Conservation (phyloP, 306 rosid genomes). For the apple (Malus domestica) region DNA sequence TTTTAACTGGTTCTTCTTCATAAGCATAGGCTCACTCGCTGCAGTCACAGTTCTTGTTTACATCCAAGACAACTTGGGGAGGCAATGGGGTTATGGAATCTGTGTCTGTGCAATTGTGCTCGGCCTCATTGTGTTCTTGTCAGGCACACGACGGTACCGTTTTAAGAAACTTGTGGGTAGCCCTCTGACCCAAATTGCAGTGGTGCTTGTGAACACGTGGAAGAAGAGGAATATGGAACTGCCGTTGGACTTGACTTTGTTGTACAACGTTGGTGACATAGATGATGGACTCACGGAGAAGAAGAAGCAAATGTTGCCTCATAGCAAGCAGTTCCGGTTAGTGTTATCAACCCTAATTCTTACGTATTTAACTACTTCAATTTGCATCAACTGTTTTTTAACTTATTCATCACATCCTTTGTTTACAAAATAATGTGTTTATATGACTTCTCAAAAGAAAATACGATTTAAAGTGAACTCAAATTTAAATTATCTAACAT, state of each 20-base stretch:
- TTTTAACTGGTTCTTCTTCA: slow-evolving; percentile 84
- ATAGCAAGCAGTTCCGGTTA: slow-evolving; percentile 57
- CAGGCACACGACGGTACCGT: slow-evolving; percentile 65
- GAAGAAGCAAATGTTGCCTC: slow-evolving; percentile 73
- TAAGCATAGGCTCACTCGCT: slow-evolving; percentile 61
- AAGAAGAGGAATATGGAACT: slow-evolving; percentile 42
- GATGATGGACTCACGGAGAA: slow-evolving; percentile 39
- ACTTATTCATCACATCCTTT: too few relatives aligned
- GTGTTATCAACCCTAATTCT: background rate
- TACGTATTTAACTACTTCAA: background rate
- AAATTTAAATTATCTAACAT: too few relatives aligned
- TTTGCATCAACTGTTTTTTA: background rate
- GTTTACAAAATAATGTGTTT: too few relatives aligned
- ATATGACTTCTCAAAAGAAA: too few relatives aligned
- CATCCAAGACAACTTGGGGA: slow-evolving; percentile 61
- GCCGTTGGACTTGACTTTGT: slow-evolving; percentile 43
- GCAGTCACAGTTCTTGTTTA: slow-evolving; percentile 72
- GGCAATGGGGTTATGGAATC: slow-evolving; percentile 83
- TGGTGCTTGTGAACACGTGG: slow-evolving; percentile 60
- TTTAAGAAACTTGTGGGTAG: slow-evolving; percentile 68
- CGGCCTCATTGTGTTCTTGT: slow-evolving; percentile 43
- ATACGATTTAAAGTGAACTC: too few relatives aligned
- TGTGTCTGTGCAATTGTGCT: slow-evolving; percentile 50
- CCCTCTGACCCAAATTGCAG: slow-evolving; percentile 70
- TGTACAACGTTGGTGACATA: slow-evolving; percentile 43